Evolutionary conservation across 2,329 filamentous ascomycete species (phyloP).

Genomic region (Macrophomina pseudophaseolina): DNA sequence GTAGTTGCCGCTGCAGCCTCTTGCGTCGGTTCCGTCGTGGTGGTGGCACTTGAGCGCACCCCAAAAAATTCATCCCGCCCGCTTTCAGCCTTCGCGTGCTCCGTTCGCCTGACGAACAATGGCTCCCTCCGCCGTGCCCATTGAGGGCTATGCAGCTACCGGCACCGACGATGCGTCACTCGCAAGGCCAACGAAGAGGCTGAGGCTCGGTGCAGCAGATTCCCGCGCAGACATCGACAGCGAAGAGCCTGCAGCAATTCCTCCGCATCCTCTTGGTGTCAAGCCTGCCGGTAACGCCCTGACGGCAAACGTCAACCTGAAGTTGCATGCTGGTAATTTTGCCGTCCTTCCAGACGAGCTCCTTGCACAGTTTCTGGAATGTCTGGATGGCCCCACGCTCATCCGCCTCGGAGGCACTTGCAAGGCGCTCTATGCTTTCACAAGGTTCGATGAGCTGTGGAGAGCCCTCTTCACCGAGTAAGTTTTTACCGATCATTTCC

Average conservation of each 20-base stretch:
- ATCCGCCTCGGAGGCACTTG: conserved; percentile 75
- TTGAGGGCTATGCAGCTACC: conserved; percentile 24
- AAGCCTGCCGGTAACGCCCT: conserved; percentile 88
- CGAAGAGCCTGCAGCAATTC: conserved; percentile 63
- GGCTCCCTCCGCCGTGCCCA: conserved; percentile 27
- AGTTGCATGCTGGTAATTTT: conserved; percentile 69
- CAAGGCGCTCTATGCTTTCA: conserved; percentile 85
- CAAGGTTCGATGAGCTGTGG: conserved; percentile 85
- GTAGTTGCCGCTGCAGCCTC: conserved; percentile 15
- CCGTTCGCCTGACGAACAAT: conserved; percentile 12
- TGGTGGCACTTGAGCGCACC: conserved; percentile 2
- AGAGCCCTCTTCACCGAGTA: conserved; percentile 83
- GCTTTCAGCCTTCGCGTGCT: conserved; percentile 8
- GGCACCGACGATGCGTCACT: conserved; percentile 12
- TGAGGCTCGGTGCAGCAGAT: conserved; percentile 9
- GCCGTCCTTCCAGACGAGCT: conserved; percentile 78
- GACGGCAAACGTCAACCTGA: conserved; percentile 68
- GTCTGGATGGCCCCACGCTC: conserved; percentile 68
- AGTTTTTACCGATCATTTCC: conserved; percentile 25
- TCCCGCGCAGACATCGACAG: conserved; percentile 28
- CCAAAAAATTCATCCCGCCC: conserved; percentile 1
- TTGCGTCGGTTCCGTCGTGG: neutral
- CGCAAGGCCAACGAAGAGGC: conserved; percentile 26
- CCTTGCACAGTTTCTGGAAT: conserved; percentile 75
- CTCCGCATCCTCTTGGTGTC: conserved; percentile 79